These are phyloP conservation scores for Nannochloropsis salina DNA, from an alignment of 108 stramenopile genomes.

Conservation along the genomic window DNA sequence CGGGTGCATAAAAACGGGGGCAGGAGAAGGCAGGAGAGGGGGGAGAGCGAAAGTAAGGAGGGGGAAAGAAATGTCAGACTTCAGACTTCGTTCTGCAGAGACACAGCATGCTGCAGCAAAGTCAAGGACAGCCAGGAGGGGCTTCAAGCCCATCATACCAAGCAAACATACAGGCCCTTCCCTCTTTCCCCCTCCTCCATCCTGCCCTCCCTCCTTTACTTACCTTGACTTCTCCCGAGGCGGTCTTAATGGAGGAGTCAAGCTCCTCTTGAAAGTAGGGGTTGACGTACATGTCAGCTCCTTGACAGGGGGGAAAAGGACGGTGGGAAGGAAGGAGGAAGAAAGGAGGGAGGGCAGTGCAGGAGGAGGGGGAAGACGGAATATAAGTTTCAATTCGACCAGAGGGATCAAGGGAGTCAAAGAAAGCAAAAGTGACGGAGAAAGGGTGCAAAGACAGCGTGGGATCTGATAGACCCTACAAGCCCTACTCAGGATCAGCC, in stretches of 20 bases:
- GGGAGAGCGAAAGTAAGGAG: too few relatives aligned
- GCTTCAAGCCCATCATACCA: neutral
- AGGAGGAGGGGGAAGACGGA: neutral
- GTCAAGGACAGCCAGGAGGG: too few relatives aligned
- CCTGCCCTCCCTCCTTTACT: neutral
- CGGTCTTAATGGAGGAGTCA: neutral
- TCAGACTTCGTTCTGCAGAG: too few relatives aligned
- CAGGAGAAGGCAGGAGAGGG: too few relatives aligned
- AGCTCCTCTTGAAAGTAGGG: slow-evolving; percentile 15
- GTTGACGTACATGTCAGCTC: neutral
- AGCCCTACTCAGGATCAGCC: neutral
- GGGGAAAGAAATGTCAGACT: too few relatives aligned
- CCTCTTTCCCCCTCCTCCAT: neutral
- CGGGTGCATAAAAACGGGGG: too few relatives aligned
- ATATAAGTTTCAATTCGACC: neutral
- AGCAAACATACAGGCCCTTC: neutral
- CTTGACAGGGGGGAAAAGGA: neutral
- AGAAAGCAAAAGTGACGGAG: neutral
- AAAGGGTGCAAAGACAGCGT: neutral
- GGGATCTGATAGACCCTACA: neutral
- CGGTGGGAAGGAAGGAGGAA: neutral
- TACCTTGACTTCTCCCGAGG: neutral
- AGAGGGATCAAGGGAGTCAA: neutral
- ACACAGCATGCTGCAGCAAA: too few relatives aligned
- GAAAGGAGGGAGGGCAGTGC: neutral